Conservation (phyloP, 352 stramenopile genomes). For the Phytopythium aichiense region DNA sequence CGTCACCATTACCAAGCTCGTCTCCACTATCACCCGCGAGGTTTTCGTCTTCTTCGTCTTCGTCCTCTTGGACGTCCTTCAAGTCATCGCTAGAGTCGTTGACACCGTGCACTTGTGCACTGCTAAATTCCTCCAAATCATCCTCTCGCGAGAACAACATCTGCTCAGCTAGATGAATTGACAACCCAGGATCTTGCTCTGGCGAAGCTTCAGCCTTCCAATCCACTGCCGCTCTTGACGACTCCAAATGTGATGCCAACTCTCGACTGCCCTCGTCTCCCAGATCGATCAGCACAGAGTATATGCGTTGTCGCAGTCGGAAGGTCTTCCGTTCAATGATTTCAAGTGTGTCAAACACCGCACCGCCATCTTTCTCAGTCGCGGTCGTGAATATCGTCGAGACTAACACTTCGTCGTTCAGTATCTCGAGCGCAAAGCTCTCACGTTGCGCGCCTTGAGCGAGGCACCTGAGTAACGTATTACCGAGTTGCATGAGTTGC, state of each 20-base stretch:
- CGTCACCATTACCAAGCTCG: slow-evolving; percentile 18
- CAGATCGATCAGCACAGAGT: slow-evolving; percentile 31
- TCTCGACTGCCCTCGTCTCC: slow-evolving; percentile 26
- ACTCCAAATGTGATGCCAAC: slow-evolving; percentile 5
- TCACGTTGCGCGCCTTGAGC: slow-evolving; percentile 12
- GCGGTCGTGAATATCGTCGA: slow-evolving; percentile 12
- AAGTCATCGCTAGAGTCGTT: slow-evolving; percentile 16
- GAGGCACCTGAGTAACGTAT: slow-evolving; percentile 21
- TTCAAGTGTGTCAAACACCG: slow-evolving; percentile 24
- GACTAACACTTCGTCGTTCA: slow-evolving; percentile 13
- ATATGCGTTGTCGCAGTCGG: slow-evolving; percentile 42
- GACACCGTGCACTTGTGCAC: slow-evolving; percentile 9
- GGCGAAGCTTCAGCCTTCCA: neutral
- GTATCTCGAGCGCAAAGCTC: slow-evolving; percentile 12
- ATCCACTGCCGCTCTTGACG: neutral
- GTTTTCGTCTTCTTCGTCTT: slow-evolving; percentile 15
- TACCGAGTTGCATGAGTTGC: slow-evolving; percentile 7
- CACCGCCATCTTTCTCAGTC: slow-evolving; percentile 15
- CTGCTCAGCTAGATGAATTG: neutral
- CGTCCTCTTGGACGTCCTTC: slow-evolving; percentile 14
- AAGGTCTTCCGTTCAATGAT: slow-evolving; percentile 35
- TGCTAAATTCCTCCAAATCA: neutral
- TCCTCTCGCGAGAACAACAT: neutral
- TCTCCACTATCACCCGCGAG: slow-evolving; percentile 14
- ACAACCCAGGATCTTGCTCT: neutral